Conservation (phyloP, 169 alveolate genomes). For the Cryptosporidium sp. region DNA sequence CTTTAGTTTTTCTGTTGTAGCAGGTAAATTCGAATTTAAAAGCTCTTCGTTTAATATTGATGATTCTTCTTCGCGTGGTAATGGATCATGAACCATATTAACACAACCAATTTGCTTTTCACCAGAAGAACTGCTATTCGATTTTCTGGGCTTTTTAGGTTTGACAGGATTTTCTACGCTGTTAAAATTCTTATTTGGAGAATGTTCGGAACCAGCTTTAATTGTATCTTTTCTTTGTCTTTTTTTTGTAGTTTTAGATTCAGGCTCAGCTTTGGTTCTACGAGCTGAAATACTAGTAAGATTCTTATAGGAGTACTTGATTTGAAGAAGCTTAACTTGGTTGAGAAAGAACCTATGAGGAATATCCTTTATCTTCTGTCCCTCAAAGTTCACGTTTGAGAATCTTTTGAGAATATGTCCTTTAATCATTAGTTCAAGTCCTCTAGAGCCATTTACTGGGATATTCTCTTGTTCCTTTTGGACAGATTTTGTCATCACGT, state of each 20-base stretch:
- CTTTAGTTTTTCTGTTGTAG: neutral
- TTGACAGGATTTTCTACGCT: neutral
- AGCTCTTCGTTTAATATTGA: neutral
- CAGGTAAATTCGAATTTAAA: neutral
- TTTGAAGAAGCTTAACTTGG: slow-evolving; percentile 60
- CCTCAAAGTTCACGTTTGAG: slow-evolving; percentile 28
- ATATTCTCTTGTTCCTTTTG: slow-evolving; percentile 61
- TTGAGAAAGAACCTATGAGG: slow-evolving; percentile 72
- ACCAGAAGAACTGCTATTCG: neutral
- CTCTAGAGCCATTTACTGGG: slow-evolving; percentile 68
- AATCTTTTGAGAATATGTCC: slow-evolving; percentile 45
- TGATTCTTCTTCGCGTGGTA: neutral
- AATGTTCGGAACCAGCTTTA: neutral
- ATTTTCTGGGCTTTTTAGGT: slow-evolving; percentile 1
- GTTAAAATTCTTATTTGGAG: neutral
- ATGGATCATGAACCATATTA: neutral
- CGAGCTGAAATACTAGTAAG: slow-evolving; percentile 38
- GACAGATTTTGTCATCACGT: slow-evolving; percentile 41
- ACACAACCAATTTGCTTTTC: neutral
- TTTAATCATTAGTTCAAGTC: slow-evolving; percentile 59
- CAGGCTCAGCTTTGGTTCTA: slow-evolving; percentile 26
- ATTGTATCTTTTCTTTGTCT: slow-evolving; percentile 33
- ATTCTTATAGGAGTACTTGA: slow-evolving; percentile 49
- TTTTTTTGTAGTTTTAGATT: slow-evolving; percentile 28
- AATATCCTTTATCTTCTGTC: slow-evolving; percentile 64